Evolutionary conservation across 345 rosid genomes (phyloP), one percentile per base, ranked within the genome.

Genomic region (Bretschneidera sinensis): DNA sequence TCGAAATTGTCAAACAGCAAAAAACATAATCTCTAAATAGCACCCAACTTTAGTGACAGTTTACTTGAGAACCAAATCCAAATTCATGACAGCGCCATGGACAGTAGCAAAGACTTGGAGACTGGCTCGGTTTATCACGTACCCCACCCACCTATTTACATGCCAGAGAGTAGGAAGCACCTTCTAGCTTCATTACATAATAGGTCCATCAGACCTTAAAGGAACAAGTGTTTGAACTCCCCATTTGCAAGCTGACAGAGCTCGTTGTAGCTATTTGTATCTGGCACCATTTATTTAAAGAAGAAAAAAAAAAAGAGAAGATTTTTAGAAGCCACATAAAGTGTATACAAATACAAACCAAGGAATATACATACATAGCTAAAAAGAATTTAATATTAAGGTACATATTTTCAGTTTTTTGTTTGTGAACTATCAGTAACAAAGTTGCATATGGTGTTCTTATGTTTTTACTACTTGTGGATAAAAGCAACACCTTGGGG

Each of bases 171-270:
- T 51, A 20, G 8, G 21, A 51, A 9, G 19, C 45, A 39, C 45
- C 45, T 39, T 39, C 45, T 11, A 20, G 16, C 24, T 20, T 51
- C 17, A 49, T 49, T 0, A 28, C 16, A 9, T 4, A 14, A 11
- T 39, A 7, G 9, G 10, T 51, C 16, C 25, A 20, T 51, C 31
- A 45, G 39, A 47, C n/a, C 51, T 81, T 71, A 88, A 39, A 91
- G 77, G 79, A 88, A 91, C 55, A 86, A 62, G 54, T 81, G 76
- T 66, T 82, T 84, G 69, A 76, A 91, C 48, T 86, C 95, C 9
- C 88, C 98, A 57, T 83, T 88, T 51, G 92, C 88, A 51, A 91
- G 95, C 77, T 85, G 83, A 61, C 98, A 88, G 21, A 91, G 87
- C 80, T 86, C 83, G 59, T 88, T 83, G 73, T 73, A 85, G 74